Conservation (phyloP, 768 basidiomycete genomes). For the Amanita muscaria region DNA sequence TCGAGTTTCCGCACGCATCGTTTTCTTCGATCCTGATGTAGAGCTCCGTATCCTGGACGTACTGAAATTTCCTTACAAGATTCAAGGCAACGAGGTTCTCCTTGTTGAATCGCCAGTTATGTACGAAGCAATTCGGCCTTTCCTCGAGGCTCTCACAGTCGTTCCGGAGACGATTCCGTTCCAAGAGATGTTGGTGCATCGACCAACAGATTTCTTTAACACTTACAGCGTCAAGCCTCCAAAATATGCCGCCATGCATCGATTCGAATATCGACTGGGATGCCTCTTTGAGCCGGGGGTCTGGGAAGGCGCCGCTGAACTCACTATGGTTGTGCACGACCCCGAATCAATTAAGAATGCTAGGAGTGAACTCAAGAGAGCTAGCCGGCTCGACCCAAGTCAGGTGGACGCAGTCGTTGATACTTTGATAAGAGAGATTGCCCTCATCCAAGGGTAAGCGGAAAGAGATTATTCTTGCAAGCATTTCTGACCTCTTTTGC, state of each 20-base stretch:
- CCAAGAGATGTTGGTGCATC: conserved; percentile 42
- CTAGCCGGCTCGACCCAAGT: conserved; percentile 56
- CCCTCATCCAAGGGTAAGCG: conserved; percentile 62
- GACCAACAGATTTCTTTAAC: conserved; percentile 24
- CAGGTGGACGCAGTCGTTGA: conserved; percentile 65
- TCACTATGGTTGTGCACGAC: conserved; percentile 38
- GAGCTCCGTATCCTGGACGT: conserved; percentile 23
- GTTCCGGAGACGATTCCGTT: conserved; percentile 56
- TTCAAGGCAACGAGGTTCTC: conserved; percentile 20
- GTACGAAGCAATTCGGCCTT: conserved; percentile 61
- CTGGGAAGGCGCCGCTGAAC: conserved; percentile 29
- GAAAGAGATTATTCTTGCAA: neutral
- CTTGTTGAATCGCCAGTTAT: conserved; percentile 57
- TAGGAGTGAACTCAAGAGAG: conserved; percentile 2
- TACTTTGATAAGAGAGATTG: conserved; percentile 47
- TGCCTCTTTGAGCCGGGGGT: conserved; percentile 39
- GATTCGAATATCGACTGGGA: conserved; percentile 47
- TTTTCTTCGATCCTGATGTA: conserved; percentile 41
- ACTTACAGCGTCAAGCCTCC: conserved; percentile 38
- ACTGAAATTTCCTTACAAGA: neutral
- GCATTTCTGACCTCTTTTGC: conserved; percentile 2
- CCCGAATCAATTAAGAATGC: conserved; percentile 32
- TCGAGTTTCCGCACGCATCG: conserved; percentile 30
- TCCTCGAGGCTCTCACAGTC: conserved; percentile 49
- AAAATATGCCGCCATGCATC: conserved; percentile 41